Percentiles rank a stretch among this genome's conserved stretches.
phyloP scores from a whole-genome alignment of 805 yeast genomes.

The Myxozyma lipomycoides region DNA sequence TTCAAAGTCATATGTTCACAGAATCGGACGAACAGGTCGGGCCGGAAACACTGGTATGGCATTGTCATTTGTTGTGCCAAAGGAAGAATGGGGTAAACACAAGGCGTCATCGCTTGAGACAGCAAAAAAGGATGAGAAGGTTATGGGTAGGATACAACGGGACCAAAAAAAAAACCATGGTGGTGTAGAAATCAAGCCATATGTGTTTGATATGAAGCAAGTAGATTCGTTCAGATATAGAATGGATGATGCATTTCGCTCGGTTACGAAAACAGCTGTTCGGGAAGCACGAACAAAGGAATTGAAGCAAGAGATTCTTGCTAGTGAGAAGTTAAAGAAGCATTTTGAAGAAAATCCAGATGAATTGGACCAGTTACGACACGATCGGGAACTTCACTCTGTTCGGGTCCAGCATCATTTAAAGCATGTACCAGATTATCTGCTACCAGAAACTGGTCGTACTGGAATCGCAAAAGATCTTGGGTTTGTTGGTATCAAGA shows the following conservation, averaged over 20 bases:
- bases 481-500: constrained; percentile 30
- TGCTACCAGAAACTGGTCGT: constrained; percentile 61
- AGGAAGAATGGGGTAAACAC: constrained; percentile 82
- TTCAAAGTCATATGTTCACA: constrained; percentile 83
- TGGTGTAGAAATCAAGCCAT: constrained; percentile 70
- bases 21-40: constrained; percentile 96
- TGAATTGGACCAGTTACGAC: constrained; percentile 82
- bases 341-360: constrained; percentile 97
- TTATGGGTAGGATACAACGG: constrained; percentile 66
- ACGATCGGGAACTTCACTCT: constrained; percentile 83
- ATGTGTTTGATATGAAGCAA: constrained; percentile 85
- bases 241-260: constrained; percentile 94
- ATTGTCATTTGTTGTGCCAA: constrained; percentile 82
- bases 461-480: constrained; percentile 21
- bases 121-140: constrained; percentile 82
- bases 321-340: constrained; percentile 85
- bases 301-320: constrained; percentile 76
- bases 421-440: constrained; percentile 87
- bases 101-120: constrained; percentile 67
- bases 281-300: constrained; percentile 93
- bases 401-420: constrained; percentile 78
- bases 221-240: constrained; percentile 94
- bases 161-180: constrained; percentile 58
- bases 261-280: constrained; percentile 82
- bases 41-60: constrained; percentile 96